Evolutionary conservation across 139 green algal genomes (phyloP).

Genomic region (Bryopsis sp.): DNA sequence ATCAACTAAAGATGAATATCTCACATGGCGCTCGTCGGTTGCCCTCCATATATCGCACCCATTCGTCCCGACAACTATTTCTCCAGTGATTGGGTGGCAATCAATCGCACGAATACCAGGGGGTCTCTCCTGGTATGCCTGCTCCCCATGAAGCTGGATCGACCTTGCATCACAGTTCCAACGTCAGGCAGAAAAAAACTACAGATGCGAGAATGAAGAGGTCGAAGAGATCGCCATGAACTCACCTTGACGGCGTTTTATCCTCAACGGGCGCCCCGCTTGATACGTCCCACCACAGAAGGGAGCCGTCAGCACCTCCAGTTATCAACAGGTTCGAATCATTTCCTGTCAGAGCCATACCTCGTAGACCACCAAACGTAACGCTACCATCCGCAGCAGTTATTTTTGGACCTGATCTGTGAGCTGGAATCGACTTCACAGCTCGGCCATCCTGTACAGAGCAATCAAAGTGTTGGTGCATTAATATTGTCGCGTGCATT

Average conservation of each 20-base stretch:
- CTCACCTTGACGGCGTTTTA: constrained; percentile 24
- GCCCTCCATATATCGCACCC: constrained; percentile 46
- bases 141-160: not conserved
- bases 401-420: constrained; percentile 33
- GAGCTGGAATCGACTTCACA: constrained; percentile 37
- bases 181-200: not conserved
- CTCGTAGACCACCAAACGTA: constrained; percentile 35
- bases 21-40: constrained; percentile 20
- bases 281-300: constrained; percentile 49
- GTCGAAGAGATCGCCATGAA: too few species aligned
- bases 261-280: constrained; percentile 37
- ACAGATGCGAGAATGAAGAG: too few species aligned
- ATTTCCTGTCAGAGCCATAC: constrained; percentile 34
- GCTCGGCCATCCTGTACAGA: not conserved
- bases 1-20: too few species aligned
- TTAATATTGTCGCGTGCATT: not conserved
- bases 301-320: constrained; percentile 42
- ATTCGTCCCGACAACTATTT: constrained; percentile 43
- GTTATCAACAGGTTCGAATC: constrained; percentile 8
- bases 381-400: constrained; percentile 37
- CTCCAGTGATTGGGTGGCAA: constrained; percentile 22
- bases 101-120: constrained; percentile 33
- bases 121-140: constrained; percentile 11
- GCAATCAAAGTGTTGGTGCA: not conserved
- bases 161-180: constrained; percentile 1